Evolutionary conservation across 441 rosid genomes (phyloP).

Genomic region (Gossypium laxum): DNA sequence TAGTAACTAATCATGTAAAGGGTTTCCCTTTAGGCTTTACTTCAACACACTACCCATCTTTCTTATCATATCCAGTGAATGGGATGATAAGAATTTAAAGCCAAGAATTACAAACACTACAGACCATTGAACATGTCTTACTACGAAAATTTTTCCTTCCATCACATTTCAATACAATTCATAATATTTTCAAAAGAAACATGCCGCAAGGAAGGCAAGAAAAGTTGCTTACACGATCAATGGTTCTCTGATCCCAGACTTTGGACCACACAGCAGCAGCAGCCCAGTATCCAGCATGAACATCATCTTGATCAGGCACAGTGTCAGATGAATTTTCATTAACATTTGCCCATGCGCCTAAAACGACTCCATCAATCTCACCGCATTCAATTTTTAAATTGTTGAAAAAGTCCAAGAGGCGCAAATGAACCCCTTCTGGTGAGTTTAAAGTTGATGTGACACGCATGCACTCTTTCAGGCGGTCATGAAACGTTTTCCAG

Average conservation of each 20-base stretch:
- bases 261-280: slow-evolving; percentile 92
- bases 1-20: background rate
- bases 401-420: slow-evolving; percentile 35
- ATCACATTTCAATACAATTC: background rate
- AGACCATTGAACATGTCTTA: background rate
- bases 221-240: slow-evolving; percentile 68
- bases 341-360: slow-evolving; percentile 79
- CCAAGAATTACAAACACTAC: background rate
- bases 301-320: slow-evolving; percentile 46
- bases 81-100: background rate
- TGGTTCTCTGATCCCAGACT: slow-evolving; percentile 87
- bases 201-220: slow-evolving; percentile 15
- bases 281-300: slow-evolving; percentile 81
- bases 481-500: slow-evolving; percentile 69
- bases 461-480: slow-evolving; percentile 39
- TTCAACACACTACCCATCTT: background rate
- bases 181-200: slow-evolving; percentile 9
- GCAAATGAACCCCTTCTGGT: slow-evolving; percentile 39
- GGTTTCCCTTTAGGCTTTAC: background rate
- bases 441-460: slow-evolving; percentile 28
- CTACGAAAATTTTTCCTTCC: background rate
- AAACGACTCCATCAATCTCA: slow-evolving; percentile 91
- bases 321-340: slow-evolving; percentile 43
- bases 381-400: slow-evolving; percentile 61
- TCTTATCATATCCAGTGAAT: background rate